phyloP scores from a whole-genome alignment of 2,329 filamentous ascomycete species.

The Clarireedia monteithiana region DNA sequence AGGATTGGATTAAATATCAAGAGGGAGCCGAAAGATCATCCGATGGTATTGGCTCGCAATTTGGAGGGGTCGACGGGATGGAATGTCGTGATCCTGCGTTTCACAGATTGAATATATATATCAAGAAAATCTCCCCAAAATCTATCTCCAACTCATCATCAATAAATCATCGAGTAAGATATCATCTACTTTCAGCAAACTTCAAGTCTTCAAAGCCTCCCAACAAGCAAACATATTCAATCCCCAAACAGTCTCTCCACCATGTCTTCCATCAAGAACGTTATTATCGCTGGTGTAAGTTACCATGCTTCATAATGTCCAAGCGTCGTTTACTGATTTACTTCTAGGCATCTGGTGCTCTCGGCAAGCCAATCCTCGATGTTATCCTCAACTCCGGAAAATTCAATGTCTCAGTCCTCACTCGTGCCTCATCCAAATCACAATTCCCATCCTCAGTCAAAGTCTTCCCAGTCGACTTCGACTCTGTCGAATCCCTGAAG shows the following conservation, averaged over 20 bases:
- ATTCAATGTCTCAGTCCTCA: constrained; percentile 43
- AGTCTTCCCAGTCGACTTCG: constrained; percentile 39
- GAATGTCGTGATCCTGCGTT: no score
- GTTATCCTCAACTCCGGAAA: constrained; percentile 19
- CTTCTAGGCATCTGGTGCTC: constrained; percentile 17
- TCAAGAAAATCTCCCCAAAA: no score
- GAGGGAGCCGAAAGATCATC: no score
- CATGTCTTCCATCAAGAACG: constrained; percentile 24
- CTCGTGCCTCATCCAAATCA: constrained; percentile 30
- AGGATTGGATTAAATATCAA: no score
- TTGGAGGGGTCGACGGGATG: no score
- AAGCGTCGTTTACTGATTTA: constrained; percentile 1
- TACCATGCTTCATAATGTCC: neutral
- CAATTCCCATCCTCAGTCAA: constrained; percentile 30
- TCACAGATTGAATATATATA: no score
- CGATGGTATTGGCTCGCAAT: no score
- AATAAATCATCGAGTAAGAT: neutral
- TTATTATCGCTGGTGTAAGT: constrained; percentile 21
- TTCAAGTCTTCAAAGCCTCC: neutral
- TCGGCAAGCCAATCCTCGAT: constrained; percentile 22
- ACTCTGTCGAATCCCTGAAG: constrained; percentile 34
- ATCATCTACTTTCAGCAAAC: neutral
- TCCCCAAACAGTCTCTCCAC: neutral
- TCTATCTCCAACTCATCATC: no score
- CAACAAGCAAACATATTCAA: neutral